Evolutionary conservation across 768 basidiomycete genomes (phyloP).

Genomic region (Lentinula aciculospora): DNA sequence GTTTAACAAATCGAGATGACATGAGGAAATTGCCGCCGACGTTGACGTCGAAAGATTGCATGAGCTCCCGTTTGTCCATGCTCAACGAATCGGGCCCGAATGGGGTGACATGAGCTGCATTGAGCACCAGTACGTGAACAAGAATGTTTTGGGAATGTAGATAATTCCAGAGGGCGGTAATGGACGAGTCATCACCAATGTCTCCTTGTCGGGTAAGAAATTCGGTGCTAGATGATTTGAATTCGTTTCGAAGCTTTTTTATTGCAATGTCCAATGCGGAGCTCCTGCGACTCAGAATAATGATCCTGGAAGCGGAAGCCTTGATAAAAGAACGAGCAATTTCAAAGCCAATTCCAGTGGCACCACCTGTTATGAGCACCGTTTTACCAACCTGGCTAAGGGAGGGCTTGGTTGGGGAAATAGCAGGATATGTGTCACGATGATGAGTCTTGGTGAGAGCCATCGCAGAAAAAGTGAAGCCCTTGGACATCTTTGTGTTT

Average conservation of each 20-base stretch:
- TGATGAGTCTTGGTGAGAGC: background rate
- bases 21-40: conserved; percentile 1
- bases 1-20: background rate
- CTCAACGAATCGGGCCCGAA: background rate
- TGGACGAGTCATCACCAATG: background rate
- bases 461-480: background rate
- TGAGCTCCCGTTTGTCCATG: background rate
- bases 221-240: background rate
- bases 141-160: background rate
- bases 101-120: background rate
- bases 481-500: background rate
- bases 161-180: background rate
- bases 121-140: background rate
- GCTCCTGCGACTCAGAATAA: background rate
- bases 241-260: background rate
- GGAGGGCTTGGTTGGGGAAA: background rate
- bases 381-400: conserved; percentile 1
- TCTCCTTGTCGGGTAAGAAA: background rate
- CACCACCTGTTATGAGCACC: background rate
- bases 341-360: background rate
- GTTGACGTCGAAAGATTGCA: background rate
- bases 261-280: background rate
- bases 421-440: background rate
- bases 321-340: conserved; percentile 3
- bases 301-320: background rate